A percentile compares a stretch with the other conserved stretches of the same genome.
Conservation (phyloP, 768 basidiomycete genomes). For the Jaapia argillacea region DNA sequence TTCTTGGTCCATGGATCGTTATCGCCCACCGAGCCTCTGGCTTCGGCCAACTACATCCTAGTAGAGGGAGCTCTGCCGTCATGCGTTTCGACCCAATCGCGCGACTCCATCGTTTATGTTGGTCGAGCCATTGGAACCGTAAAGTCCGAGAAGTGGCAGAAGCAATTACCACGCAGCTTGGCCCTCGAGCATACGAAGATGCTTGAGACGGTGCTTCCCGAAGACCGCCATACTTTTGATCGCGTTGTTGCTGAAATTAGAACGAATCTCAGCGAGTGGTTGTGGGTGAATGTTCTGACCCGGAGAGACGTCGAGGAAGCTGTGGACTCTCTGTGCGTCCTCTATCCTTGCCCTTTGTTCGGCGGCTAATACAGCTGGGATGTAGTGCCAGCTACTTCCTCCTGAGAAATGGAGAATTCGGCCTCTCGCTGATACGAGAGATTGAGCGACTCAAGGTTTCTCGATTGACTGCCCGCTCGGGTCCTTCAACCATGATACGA, state of each 20-base stretch:
- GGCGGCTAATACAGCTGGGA: slow-evolving; percentile 5
- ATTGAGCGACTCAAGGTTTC: slow-evolving; percentile 77
- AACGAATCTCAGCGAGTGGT: slow-evolving; percentile 83
- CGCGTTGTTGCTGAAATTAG: slow-evolving; percentile 64
- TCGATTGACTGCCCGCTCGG: slow-evolving; percentile 59
- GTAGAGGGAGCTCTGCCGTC: slow-evolving; percentile 62
- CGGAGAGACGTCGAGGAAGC: slow-evolving; percentile 75
- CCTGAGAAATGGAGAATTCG: slow-evolving; percentile 81
- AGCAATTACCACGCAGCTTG: slow-evolving; percentile 60
- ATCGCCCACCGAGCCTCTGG: slow-evolving; percentile 50
- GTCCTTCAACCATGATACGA: slow-evolving; percentile 65
- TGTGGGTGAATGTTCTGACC: slow-evolving; percentile 86
- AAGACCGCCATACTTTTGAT: slow-evolving; percentile 73
- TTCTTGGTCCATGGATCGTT: slow-evolving; percentile 76
- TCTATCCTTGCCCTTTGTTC: not conserved
- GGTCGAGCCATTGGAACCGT: slow-evolving; percentile 83
- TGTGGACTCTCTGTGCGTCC: slow-evolving; percentile 70
- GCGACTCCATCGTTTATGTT: slow-evolving; percentile 78
- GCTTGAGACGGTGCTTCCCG: slow-evolving; percentile 58
- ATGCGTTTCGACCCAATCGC: slow-evolving; percentile 60
- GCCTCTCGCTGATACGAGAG: slow-evolving; percentile 74
- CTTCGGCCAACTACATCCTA: slow-evolving; percentile 48
- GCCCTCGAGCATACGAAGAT: slow-evolving; percentile 55
- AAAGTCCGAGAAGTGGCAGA: slow-evolving; percentile 69
- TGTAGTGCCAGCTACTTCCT: slow-evolving; percentile 81